Evolutionary conservation across 768 basidiomycete genomes (phyloP), one percentile per base, ranked within the genome.

Genomic region (Lyophyllum decastes): DNA sequence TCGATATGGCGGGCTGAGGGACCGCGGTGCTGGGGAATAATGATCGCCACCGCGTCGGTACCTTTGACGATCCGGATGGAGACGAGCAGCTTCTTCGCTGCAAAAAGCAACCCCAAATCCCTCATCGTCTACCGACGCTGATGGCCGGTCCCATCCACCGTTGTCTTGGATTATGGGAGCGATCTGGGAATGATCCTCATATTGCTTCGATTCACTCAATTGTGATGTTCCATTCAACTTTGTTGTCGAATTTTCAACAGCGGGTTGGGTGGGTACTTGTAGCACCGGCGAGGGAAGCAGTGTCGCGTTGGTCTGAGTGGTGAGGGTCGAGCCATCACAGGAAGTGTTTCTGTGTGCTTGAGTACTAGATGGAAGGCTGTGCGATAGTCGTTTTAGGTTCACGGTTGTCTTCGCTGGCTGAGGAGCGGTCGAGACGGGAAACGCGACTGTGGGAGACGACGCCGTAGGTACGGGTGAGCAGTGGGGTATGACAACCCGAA

Each of bases 11-110:
- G 33, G 43, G 21, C 9, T 45, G 21, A 27, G n/a, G 4, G 54
- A 6, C 35, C 33, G 45, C 21, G 61, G 52, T 25, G 54, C 54
- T 44, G 66, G 59, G 14, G 62, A 61, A 56, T 65, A 59, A 41
- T 63, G 59, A 51, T 67, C 57, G 54, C 7, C 45, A n/a, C 57
- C 27, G 4, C 52, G 43, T 9, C 10, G 49, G 30, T 34, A 26
- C 19, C 46, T 38, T 25, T 35, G 44, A 14, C 26, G 48, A 26
- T 9, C n/a, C 4, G 10, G 44, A 25, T 22, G 16, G 45, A 35
- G 54, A 24, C 53, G 35, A 41, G 38, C n/a, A 8, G 4, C 6
- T 25, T 59, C 50, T 34, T 46, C 35, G 17, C 8, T 24, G 17
- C n/a, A 40, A 17, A 10, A 19, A 24, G 35, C 41, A 8, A 9